Base-by-base conservation (phyloP, 148 eudicot species). In the Persicaria maculosa region DNA sequence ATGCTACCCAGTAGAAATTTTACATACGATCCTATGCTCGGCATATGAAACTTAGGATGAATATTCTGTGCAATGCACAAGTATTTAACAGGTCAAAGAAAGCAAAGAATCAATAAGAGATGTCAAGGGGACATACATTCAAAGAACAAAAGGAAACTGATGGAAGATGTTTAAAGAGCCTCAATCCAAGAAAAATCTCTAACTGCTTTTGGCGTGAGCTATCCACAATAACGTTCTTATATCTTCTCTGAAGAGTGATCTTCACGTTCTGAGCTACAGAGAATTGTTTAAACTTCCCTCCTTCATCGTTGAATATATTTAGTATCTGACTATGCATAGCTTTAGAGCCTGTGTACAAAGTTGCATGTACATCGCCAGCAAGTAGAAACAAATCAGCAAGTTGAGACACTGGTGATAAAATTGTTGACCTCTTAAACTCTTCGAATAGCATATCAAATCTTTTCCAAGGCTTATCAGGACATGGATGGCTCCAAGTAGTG, bases 251-350 rank as follows among this genome's bases (percentile, higher is more conserved):
- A 50, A 94, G 74, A 75, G 97, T 94, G 61, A 94, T 94, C 79
- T 90, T 92, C 88, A 94, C 69, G 82, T 94, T 94, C 83, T 90
- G 96, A 72, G 98, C 98, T n/a, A 89, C 97, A 79, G 98, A 93
- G 76, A 94, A 90, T 84, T 94, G 93, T 76, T 92, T 92, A 76
- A 94, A 94, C 79, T 91, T 94, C 52, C 98, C 89, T 57, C 92
- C 88, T 79, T 94, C 97, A 69, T 94, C 97, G 54, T 73, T 94
- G 75, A 94, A 94, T 80, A 94, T 94, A 83, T 79, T 91, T 67
- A 94, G 88, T 85, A 94, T 94, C 81, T 94, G 98, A 85, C 98
- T 94, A 74, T 94, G 98, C 98, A 94, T 94, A 68, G 98, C 98
- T 86, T 90, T 92, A 64, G 98, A 94, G 62, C 98, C 98, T 79